Conservation (phyloP, 352 stramenopile genomes). For the Pythium dissimile region DNA sequence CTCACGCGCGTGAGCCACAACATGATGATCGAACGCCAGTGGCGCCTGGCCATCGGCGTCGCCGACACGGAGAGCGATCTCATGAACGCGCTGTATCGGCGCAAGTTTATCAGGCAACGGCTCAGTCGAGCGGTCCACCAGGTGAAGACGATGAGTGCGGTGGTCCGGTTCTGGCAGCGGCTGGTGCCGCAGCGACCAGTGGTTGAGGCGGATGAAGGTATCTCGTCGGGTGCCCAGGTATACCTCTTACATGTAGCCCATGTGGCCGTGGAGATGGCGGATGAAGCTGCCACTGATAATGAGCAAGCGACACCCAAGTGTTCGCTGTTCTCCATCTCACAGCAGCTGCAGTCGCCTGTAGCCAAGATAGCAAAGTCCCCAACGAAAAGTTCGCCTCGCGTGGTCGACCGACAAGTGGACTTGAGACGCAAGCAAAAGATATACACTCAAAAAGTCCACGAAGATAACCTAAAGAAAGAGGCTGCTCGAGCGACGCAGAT, state of each 20-base stretch:
- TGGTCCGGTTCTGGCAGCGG: constrained; percentile 34
- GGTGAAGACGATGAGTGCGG: constrained; percentile 24
- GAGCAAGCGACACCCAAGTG: no score
- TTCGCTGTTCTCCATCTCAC: constrained; percentile 2
- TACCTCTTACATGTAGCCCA: no score
- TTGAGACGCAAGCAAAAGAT: constrained; percentile 34
- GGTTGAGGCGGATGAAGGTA: no score
- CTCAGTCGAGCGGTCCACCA: constrained; percentile 33
- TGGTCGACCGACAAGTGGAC: constrained; percentile 24
- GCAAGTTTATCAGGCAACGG: constrained; percentile 50
- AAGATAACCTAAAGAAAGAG: constrained; percentile 39
- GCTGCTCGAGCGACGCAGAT: constrained; percentile 14
- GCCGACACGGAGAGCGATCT: constrained; percentile 49
- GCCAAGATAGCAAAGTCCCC: background rate
- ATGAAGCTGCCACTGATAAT: background rate
- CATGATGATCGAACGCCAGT: constrained; percentile 63
- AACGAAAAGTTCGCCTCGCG: no score
- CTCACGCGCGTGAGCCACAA: constrained; percentile 54
- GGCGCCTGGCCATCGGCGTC: constrained; percentile 60
- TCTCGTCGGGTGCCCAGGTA: no score
- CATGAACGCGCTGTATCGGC: constrained; percentile 54
- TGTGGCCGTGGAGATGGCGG: background rate
- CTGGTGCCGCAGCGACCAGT: constrained; percentile 15
- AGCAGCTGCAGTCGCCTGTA: constrained; percentile 6
- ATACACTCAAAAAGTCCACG: constrained; percentile 36